Conservation (phyloP, 768 basidiomycete genomes). For the Collybiopsis luxurians region DNA sequence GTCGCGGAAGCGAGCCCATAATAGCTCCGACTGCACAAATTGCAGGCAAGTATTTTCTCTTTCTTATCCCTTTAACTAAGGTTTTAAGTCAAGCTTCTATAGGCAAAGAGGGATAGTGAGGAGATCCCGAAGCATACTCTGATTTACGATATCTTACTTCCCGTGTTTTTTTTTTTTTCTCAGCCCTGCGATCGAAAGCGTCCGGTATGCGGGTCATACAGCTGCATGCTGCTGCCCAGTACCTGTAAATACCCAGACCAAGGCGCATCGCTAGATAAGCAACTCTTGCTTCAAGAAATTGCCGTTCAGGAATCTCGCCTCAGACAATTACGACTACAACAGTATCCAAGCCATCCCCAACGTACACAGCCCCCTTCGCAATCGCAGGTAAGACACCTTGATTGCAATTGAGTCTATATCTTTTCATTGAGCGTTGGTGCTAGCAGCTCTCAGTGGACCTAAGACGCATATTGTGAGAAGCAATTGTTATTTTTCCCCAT, state of each 20-base stretch:
- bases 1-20: background rate
- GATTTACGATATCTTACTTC: background rate
- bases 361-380: conserved; percentile 18
- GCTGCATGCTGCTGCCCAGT: conserved; percentile 11
- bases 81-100: no score
- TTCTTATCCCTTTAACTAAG: background rate
- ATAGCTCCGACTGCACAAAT: conserved; percentile 13
- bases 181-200: conserved; percentile 18
- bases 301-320: conserved; percentile 36
- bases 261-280: conserved; percentile 4
- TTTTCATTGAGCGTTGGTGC: background rate
- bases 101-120: conserved; percentile 4
- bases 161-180: background rate
- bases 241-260: conserved; percentile 18
- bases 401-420: conserved; percentile 1
- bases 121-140: background rate
- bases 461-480: conserved; percentile 12
- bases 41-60: conserved; percentile 11
- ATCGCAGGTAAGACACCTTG: conserved; percentile 16
- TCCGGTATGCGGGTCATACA: conserved; percentile 17
- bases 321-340: conserved; percentile 27
- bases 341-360: conserved; percentile 19
- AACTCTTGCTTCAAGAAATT: conserved; percentile 27
- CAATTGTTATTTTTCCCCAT: no score
- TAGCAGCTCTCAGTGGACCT: background rate